Evolutionary conservation across 208 protist genomes (phyloP).

Genomic region (Endotrypanum monterogeii): DNA sequence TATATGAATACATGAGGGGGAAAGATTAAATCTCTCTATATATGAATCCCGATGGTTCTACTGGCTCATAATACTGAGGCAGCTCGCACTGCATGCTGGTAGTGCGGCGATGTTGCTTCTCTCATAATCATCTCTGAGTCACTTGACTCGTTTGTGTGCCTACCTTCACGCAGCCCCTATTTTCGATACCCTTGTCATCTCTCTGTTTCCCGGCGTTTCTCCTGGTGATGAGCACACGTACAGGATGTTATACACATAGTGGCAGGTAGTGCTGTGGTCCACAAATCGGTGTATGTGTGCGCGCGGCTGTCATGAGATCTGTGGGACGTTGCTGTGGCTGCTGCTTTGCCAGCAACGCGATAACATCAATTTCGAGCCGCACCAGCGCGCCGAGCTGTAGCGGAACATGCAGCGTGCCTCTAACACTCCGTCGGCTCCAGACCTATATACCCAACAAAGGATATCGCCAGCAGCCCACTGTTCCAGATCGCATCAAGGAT

Average conservation of each 20-base stretch:
- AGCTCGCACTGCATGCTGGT: not conserved
- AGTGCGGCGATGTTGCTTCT: not conserved
- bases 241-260: not conserved
- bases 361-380: not conserved
- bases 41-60: not conserved
- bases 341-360: not conserved
- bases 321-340: not conserved
- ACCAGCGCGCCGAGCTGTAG: not conserved
- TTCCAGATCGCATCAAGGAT: constrained; percentile 86
- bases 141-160: not conserved
- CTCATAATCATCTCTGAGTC: not conserved
- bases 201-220: not conserved
- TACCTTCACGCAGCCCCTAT: not conserved
- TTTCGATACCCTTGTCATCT: not conserved
- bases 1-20: not conserved
- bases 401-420: not conserved
- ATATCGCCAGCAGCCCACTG: constrained; percentile 63
- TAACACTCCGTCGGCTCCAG: constrained; percentile 25
- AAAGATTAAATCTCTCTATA: too few species aligned
- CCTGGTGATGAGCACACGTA: not conserved
- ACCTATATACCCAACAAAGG: constrained; percentile 74
- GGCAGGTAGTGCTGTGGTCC: not conserved
- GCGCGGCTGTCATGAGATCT: not conserved
- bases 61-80: too few species aligned
- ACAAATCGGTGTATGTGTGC: not conserved